Percentiles rank a stretch among this genome's conserved stretches.
Conservation (phyloP, 2,329 filamentous ascomycete genomes). For the Apiospora pterosperma region DNA sequence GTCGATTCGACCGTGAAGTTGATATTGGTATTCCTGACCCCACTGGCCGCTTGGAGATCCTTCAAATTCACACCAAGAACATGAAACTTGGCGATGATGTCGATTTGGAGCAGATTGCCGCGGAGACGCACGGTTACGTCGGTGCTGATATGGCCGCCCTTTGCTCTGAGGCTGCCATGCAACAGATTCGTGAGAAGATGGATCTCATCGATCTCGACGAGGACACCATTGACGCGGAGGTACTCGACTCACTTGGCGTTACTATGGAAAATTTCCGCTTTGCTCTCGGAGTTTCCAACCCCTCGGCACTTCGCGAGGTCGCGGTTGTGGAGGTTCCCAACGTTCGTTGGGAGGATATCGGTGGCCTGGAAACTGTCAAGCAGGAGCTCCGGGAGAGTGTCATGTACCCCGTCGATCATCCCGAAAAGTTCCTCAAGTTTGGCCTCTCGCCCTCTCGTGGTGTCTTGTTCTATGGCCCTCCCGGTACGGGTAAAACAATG, state of each 20-base stretch:
- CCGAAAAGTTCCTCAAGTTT: conserved; percentile 99
- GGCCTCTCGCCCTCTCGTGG: conserved; percentile 95
- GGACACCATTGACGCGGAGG: conserved; percentile 98
- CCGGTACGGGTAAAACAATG: conserved; percentile 99
- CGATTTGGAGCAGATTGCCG: conserved; percentile 91
- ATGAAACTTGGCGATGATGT: conserved; percentile 99
- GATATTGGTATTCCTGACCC: conserved; percentile 98
- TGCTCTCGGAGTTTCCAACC: conserved; percentile 95
- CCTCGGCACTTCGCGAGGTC: conserved; percentile 96
- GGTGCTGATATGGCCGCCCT: conserved; percentile 97
- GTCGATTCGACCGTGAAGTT: conserved; percentile 97
- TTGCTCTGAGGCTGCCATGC: conserved; percentile 98
- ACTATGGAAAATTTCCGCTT: conserved; percentile 99
- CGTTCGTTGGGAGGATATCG: conserved; percentile 99
- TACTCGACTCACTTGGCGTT: conserved; percentile 94
- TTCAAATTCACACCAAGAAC: conserved; percentile 99
- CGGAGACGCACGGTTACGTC: conserved; percentile 98
- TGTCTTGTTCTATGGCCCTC: conserved; percentile 98
- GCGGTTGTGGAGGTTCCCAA: conserved; percentile 99
- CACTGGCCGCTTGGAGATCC: conserved; percentile 96
- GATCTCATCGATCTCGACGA: conserved; percentile 98
- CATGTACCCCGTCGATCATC: conserved; percentile 98
- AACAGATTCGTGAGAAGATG: conserved; percentile 99
- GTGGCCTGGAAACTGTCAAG: conserved; percentile 97
- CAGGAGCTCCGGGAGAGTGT: conserved; percentile 98